These are phyloP conservation scores for Macrocybe gigantea DNA, from an alignment of 768 basidiomycete species.

Conservation along the genomic window DNA sequence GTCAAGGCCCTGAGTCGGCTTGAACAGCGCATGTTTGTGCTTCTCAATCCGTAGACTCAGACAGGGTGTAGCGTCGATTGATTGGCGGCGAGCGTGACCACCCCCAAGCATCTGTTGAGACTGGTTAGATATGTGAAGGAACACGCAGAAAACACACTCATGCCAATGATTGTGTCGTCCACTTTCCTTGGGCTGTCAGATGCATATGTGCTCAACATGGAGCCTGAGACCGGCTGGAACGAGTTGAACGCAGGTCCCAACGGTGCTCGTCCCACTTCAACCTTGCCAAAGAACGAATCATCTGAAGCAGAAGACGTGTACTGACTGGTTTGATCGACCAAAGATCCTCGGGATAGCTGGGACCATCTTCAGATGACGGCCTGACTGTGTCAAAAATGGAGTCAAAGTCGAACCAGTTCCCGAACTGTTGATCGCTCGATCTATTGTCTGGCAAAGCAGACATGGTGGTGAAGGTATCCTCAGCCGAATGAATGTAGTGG, in stretches of 20 bases:
- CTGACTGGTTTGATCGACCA: slow-evolving; percentile 46
- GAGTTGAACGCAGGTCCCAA: no score
- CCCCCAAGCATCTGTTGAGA: slow-evolving; percentile 70
- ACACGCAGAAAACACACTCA: slow-evolving; percentile 22
- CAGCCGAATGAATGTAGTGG: slow-evolving; percentile 47
- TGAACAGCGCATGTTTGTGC: slow-evolving; percentile 51
- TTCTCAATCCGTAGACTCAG: slow-evolving; percentile 68
- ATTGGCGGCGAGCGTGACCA: slow-evolving; percentile 64
- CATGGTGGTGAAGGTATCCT: slow-evolving; percentile 47
- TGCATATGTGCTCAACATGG: slow-evolving; percentile 48
- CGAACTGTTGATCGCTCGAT: slow-evolving; percentile 69
- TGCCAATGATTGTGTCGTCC: slow-evolving; percentile 80
- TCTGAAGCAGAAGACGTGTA: not conserved
- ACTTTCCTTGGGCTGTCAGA: slow-evolving; percentile 51
- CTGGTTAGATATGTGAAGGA: slow-evolving; percentile 1
- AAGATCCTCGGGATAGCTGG: slow-evolving; percentile 50
- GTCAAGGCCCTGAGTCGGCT: no score
- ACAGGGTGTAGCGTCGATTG: no score
- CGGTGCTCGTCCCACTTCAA: no score
- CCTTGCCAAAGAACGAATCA: slow-evolving; percentile 48
- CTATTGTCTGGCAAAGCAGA: slow-evolving; percentile 57
- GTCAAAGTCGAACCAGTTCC: slow-evolving; percentile 79
- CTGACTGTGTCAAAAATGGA: slow-evolving; percentile 48
- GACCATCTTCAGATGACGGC: slow-evolving; percentile 60
- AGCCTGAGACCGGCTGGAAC: slow-evolving; percentile 49